Conservation (phyloP, 257 asterid species). For the Solanum appendiculatum region DNA sequence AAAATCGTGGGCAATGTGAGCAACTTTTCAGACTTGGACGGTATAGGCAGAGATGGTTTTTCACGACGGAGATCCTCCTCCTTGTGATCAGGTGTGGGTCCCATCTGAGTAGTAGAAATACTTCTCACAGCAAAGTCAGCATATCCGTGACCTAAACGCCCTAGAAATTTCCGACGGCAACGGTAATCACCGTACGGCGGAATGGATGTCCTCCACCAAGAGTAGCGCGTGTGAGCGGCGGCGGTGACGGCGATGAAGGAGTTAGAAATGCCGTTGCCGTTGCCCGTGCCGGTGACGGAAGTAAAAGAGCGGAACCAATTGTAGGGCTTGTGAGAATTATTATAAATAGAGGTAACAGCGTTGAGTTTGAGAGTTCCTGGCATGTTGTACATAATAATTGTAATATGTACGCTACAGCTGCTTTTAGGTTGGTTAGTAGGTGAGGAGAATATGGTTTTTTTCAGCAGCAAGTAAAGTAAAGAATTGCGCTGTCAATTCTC, state of each 20-base stretch:
- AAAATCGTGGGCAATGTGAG: conserved; percentile 93
- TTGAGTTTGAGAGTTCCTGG: conserved; percentile 53
- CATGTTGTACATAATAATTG: conserved; percentile 26
- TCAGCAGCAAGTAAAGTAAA: conserved; percentile 22
- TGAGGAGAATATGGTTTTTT: conserved; percentile 16
- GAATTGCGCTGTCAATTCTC: neutral
- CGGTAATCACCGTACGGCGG: conserved; percentile 15
- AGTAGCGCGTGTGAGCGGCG: conserved; percentile 4
- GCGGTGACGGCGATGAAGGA: conserved; percentile 1
- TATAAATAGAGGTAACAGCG: conserved; percentile 25
- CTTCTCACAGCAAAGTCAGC: neutral
- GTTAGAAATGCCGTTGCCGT: conserved; percentile 13
- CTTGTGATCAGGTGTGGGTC: conserved; percentile 35
- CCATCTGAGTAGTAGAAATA: conserved; percentile 38
- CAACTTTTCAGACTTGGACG: conserved; percentile 34
- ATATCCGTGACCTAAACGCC: conserved; percentile 12
- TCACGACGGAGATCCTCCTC: conserved; percentile 21
- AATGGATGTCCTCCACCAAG: conserved; percentile 39
- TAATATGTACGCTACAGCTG: conserved; percentile 21
- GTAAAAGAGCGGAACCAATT: conserved; percentile 20
- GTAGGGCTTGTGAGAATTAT: conserved; percentile 35
- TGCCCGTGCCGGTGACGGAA: conserved; percentile 21
- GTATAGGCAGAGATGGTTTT: conserved; percentile 1
- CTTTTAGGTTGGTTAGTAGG: conserved; percentile 28
- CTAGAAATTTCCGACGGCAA: neutral